Base-by-base conservation (phyloP, 305 asterid genomes). In the Fraxinus albicans region DNA sequence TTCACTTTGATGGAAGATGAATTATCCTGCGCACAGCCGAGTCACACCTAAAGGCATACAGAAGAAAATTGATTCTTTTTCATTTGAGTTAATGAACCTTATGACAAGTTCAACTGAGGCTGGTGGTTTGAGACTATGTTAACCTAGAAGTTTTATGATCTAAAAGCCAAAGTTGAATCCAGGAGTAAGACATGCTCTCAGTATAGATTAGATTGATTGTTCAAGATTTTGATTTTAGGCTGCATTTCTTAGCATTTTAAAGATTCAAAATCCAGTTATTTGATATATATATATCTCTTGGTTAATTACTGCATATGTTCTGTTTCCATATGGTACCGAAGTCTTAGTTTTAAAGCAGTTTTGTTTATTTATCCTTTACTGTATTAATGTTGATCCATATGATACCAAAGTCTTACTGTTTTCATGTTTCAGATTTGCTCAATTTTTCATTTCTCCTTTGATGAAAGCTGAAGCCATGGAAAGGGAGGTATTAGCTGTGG, bases 401-500 rank as follows among this genome's bases (percentile, higher is more conserved):
- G 36, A 33, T 33, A 33, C 36, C 36, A 33, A 33, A 33, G 36
- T 33, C 72, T 74, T 82, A 40, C 31, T 82, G 79, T 82, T 81
- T 65, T 53, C 70, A 50, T 17, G 77, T 84, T 84, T 81, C 97
- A 96, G 98, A 90, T 96, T 96, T 90, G 92, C 98, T 81, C 98
- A 92, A 80, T 94, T 96, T 91, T 96, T 96, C 65, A 85, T 87
- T 80, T 93, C 97, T 72, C 98, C 99, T 69, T 86, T 96, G 85
- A 92, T 93, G 73, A 94, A 96, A 90, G 94, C 95, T 84, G 98
- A 93, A 83, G 99, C 98, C 84, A 94, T 96, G 99, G 99, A 94
- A 80, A 90, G 98, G 83, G 99, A 96, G 92, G 91, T 96, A 13
- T 89, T 91, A 79, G 98, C 99, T 31, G 99, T 96, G 58, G 97